Base-by-base conservation (phyloP, 2,329 filamentous ascomycete genomes). In the Colletotrichum sp. region DNA sequence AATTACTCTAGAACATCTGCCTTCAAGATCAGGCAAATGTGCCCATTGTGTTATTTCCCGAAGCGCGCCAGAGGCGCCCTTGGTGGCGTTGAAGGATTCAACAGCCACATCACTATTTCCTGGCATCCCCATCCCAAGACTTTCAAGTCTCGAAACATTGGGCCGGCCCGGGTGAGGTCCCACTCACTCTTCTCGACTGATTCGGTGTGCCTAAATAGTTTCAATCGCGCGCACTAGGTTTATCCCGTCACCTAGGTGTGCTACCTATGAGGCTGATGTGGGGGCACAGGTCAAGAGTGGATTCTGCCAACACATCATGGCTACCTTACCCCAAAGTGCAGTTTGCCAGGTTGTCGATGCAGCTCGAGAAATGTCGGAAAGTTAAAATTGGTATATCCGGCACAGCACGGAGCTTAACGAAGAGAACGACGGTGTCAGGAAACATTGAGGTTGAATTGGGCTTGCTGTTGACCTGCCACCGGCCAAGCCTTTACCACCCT, bases 181-280 rank as follows among this genome's bases (percentile, higher is more conserved):
- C 65, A 24, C 65, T 65, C 55, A 12, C 14, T 13, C 48, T 18
- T 9, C 24, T 32, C 30, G 6, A 43, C 36, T 65, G 38, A 43
- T 30, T 59, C 34, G 7, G 30, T 34, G 48, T 34, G n/a, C 32
- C 16, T 16, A 14, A 14, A 58, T 21, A 12, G 24, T 21, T 30
- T 59, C 7, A 4, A 59, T n/a, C n/a, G 16, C 21, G 18, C 21
- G 65, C 55, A 13, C 65, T 21, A 43, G 65, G 65, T 38, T 68
- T 4, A 59, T 43, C 65, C 65, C 21, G 32, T 24, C 48, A 65
- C 7, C 61, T 59, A 18, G 62, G 69, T 58, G 59, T 30, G n/a
- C 59, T 30, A 63, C 64, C 18, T 21, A 28, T 71, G 69, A 65
- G 69, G 69, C 59, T 71, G 69, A 61, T 69, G 34, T 69, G 55